phyloP scores from a whole-genome alignment of 345 rosid species.

The Brassica nigra region DNA sequence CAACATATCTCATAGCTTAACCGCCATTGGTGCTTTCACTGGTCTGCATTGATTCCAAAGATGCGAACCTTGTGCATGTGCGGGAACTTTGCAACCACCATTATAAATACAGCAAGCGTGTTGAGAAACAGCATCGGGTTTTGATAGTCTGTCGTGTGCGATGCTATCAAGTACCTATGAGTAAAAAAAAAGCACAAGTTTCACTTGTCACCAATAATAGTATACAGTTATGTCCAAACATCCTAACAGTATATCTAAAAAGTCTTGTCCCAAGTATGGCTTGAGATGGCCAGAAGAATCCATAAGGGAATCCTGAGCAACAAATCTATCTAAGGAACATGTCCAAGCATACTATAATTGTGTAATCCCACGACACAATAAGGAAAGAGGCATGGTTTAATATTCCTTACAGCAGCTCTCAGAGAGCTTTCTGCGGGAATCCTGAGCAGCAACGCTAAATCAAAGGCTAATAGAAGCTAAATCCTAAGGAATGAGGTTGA shows the following conservation, averaged over 20 bases:
- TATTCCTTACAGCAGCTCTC: neutral
- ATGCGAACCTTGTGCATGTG: conserved; percentile 85
- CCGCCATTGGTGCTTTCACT: conserved; percentile 6
- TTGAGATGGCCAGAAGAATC: neutral
- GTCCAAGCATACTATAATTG: neutral
- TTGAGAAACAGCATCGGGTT: conserved; percentile 71
- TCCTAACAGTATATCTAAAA: neutral
- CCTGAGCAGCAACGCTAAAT: neutral
- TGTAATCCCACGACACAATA: neutral
- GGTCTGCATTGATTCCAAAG: conserved; percentile 62
- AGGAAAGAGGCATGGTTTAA: neutral
- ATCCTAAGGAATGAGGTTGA: neutral
- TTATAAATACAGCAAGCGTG: conserved; percentile 62
- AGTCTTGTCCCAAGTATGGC: neutral
- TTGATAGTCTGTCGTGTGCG: conserved; percentile 72
- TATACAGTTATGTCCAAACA: neutral
- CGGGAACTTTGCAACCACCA: conserved; percentile 73
- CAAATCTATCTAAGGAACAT: neutral
- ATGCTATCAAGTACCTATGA: conserved; percentile 69
- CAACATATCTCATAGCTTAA: neutral
- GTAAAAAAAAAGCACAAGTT: neutral
- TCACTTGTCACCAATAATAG: neutral
- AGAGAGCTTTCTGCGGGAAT: neutral
- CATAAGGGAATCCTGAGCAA: neutral
- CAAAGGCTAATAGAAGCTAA: neutral